A percentile compares a stretch with the other conserved stretches of the same genome.
These are phyloP conservation scores for Claviceps citrina DNA, from an alignment of 2,329 filamentous ascomycete species.

Conservation along the genomic window DNA sequence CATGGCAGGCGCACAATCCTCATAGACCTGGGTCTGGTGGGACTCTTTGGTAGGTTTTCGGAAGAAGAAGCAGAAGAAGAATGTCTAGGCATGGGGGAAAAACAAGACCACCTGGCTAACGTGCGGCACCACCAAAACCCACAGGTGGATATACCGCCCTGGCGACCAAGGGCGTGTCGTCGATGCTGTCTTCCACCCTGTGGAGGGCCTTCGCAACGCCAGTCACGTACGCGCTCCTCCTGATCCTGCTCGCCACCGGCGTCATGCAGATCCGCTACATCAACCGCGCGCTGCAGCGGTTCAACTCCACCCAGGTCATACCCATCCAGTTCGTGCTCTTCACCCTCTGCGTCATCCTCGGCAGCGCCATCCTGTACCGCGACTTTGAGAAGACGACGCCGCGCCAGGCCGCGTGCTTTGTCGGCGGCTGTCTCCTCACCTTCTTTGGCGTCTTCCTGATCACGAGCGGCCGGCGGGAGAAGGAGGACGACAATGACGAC, in stretches of 20 bases:
- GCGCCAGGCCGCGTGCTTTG: constrained; percentile 65
- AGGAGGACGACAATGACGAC: constrained; percentile 42
- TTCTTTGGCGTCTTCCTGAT: constrained; percentile 97
- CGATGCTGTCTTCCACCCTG: constrained; percentile 79
- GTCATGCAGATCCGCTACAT: constrained; percentile 96
- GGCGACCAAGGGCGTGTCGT: constrained; percentile 91
- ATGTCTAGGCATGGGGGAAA: too few species aligned
- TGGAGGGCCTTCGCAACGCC: constrained; percentile 82
- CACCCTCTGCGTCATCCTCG: constrained; percentile 86
- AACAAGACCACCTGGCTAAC: too few species aligned
- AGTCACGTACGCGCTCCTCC: constrained; percentile 73
- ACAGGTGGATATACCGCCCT: constrained; percentile 87
- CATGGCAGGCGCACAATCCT: constrained; percentile 80
- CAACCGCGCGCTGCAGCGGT: constrained; percentile 73
- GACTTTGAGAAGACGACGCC: constrained; percentile 77
- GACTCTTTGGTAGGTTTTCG: constrained; percentile 60
- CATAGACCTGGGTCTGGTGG: constrained; percentile 85
- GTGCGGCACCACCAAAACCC: not conserved
- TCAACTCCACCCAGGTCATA: constrained; percentile 95
- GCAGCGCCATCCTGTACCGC: constrained; percentile 81
- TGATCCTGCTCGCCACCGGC: constrained; percentile 67
- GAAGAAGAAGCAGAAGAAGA: too few species aligned
- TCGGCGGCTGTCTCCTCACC: constrained; percentile 79
- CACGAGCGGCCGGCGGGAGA: constrained; percentile 60
- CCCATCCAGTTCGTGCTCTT: constrained; percentile 96